These are phyloP conservation scores for Brassica cretica DNA, from an alignment of 345 rosid genomes.

Conservation along the genomic window DNA sequence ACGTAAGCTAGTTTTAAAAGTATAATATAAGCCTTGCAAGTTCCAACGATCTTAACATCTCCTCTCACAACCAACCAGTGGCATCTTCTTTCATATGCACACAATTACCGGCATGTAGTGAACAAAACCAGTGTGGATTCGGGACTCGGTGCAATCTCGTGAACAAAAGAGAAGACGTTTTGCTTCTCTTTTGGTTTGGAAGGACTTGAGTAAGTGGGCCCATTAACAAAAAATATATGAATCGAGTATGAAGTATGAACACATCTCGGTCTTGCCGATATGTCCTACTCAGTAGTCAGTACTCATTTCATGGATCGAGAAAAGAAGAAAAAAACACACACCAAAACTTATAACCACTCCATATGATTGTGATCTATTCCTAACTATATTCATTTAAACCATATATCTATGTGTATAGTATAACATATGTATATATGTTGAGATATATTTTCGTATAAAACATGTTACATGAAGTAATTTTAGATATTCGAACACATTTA, in stretches of 20 bases:
- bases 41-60: not conserved
- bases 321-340: not conserved
- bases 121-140: not conserved
- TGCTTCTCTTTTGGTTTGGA: not conserved
- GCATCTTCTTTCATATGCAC: not conserved
- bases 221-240: not conserved
- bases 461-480: not conserved
- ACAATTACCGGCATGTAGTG: constrained; percentile 6
- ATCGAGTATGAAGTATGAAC: not conserved
- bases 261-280: not conserved
- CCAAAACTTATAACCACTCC: constrained; percentile 24
- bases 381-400: not conserved
- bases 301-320: constrained; percentile 16
- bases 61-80: not conserved
- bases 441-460: not conserved
- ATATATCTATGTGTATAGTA: not conserved
- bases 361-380: constrained; percentile 14
- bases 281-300: constrained; percentile 2
- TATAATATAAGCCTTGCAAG: not conserved
- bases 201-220: not conserved
- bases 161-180: constrained; percentile 3
- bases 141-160: constrained; percentile 24
- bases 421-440: not conserved
- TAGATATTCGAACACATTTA: not conserved
- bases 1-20: not conserved